Evolutionary conservation across 140 eudicot genomes (phyloP), one percentile per base, ranked within the genome.

Genomic region (Stevia rebaudiana): DNA sequence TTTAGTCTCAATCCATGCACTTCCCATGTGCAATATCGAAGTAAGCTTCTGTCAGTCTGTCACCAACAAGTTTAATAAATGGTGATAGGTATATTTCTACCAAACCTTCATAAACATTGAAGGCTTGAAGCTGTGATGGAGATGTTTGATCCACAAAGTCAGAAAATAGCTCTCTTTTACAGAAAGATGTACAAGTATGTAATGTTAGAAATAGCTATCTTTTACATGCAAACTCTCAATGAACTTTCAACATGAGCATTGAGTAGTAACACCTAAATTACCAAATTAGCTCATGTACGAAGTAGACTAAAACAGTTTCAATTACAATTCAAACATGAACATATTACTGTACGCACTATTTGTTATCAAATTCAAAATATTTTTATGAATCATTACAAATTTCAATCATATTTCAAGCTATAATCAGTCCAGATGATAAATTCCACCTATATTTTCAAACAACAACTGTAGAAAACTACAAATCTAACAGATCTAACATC

Each of bases 141-240:
- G 59, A 31, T 46, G 51, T 19, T 70, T 69, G 15, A 56, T 69
- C 74, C 21, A 58, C 65, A 42, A 40, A 15, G 19, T 67, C 41
- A 11, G 23, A 8, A 51, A 13, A 64, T 30, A 46, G 24, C 55
- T 22, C 42, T 63, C 42, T 2, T 25, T 49, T 11, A 33, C 19
- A 67, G 40, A 33, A n/a, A n/a, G n/a, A n/a, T n/a, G n/a, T n/a
- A n/a, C n/a, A n/a, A n/a, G n/a, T n/a, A n/a, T n/a, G n/a, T n/a
- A n/a, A n/a, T n/a, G n/a, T n/a, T n/a, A n/a, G n/a, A n/a, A n/a
- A n/a, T n/a, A n/a, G n/a, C n/a, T n/a, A n/a, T n/a, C n/a, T n/a
- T n/a, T n/a, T n/a, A n/a, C n/a, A n/a, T n/a, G n/a, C 43, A 1
- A 42, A 39, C 44, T 60, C 55, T 3, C 33, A 23, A 15, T 24